These are phyloP conservation scores for Euphorbia peplus DNA, from an alignment of 345 rosid genomes.

Conservation along the genomic window DNA sequence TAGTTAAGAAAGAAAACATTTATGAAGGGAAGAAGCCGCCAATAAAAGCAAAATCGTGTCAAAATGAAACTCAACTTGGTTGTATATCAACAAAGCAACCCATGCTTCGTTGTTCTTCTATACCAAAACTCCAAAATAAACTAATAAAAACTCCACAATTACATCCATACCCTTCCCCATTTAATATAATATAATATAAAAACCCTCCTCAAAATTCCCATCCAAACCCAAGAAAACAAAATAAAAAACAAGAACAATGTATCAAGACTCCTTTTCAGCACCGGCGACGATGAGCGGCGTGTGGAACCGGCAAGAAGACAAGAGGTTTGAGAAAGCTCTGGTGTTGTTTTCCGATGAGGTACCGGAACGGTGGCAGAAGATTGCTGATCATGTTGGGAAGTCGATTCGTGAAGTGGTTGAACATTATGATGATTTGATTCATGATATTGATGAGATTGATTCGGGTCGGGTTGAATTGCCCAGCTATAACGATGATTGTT, in stretches of 20 bases:
- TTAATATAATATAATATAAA: not conserved
- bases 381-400: conserved; percentile 49
- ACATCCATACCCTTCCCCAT: not conserved
- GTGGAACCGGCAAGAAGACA: conserved; percentile 70
- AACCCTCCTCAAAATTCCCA: conserved; percentile 5
- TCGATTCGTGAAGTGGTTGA: conserved; percentile 42
- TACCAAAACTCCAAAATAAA: conserved; percentile 2
- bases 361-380: conserved; percentile 63
- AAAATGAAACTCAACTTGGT: not conserved
- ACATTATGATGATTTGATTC: conserved; percentile 56
- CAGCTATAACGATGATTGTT: conserved; percentile 43
- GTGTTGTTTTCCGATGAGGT: conserved; percentile 49
- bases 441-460: conserved; percentile 65
- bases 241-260: conserved; percentile 2
- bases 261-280: conserved; percentile 8
- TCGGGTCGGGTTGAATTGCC: conserved; percentile 65
- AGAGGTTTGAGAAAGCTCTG: conserved; percentile 63
- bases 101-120: not conserved
- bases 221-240: not conserved
- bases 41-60: conserved; percentile 16
- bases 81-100: not conserved
- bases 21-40: not conserved
- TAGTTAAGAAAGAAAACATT: not conserved
- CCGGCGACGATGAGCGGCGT: not conserved
- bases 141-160: not conserved